A percentile compares a stretch with the other conserved stretches of the same genome.
Conservation (phyloP, 768 basidiomycete species). For the Suillus paluster region DNA sequence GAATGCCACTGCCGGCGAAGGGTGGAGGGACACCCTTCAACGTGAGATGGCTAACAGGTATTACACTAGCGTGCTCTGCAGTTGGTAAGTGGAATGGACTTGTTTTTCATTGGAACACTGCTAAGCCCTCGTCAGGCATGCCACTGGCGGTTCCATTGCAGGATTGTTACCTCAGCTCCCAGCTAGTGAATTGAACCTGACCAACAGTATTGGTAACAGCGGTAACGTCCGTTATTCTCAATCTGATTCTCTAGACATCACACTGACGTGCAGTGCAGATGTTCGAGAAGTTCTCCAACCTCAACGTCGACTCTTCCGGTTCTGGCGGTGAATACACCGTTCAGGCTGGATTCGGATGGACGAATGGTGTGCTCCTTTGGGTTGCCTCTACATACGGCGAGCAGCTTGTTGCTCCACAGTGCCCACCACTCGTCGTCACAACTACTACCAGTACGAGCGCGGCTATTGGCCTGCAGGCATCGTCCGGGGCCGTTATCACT, state of each 20-base stretch:
- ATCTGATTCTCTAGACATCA: neutral
- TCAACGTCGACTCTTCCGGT: conserved; percentile 80
- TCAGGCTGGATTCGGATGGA: conserved; percentile 89
- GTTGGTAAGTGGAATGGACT: conserved; percentile 61
- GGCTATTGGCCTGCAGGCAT: neutral
- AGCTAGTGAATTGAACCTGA: conserved; percentile 69
- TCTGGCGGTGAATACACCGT: conserved; percentile 89
- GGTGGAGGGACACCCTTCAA: conserved; percentile 64
- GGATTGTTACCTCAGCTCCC: conserved; percentile 72
- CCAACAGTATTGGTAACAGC: conserved; percentile 64
- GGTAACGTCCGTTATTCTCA: conserved; percentile 63
- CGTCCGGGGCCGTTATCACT: neutral
- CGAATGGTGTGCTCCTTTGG: conserved; percentile 82
- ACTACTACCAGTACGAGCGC: conserved; percentile 14
- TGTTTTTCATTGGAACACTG: neutral
- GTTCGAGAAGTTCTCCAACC: conserved; percentile 87
- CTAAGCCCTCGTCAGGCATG: conserved; percentile 55
- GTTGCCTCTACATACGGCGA: conserved; percentile 68
- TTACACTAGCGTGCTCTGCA: conserved; percentile 81
- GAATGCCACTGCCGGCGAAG: conserved; percentile 60
- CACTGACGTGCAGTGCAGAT: conserved; percentile 49
- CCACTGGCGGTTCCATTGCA: conserved; percentile 86
- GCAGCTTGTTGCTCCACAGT: conserved; percentile 61
- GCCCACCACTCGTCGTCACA: conserved; percentile 50
- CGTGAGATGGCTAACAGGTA: conserved; percentile 87